Percentiles rank a stretch among this genome's conserved stretches.
These are phyloP conservation scores for Phoma sp. DNA, from an alignment of 2,329 filamentous ascomycete species.

Conservation along the genomic window DNA sequence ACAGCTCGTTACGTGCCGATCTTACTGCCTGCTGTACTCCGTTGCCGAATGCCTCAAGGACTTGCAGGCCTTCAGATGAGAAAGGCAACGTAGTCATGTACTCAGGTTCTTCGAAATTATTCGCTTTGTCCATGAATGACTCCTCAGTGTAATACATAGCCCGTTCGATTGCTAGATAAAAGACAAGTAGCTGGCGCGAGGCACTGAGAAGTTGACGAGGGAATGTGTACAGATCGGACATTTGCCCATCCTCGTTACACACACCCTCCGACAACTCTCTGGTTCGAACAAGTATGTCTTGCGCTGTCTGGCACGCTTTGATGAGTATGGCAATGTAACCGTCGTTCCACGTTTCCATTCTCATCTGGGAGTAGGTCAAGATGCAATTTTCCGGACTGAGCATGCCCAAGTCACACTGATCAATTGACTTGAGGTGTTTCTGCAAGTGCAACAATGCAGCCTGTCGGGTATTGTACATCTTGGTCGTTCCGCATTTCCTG, in stretches of 20 bases:
- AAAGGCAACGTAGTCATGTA: conserved; percentile 12
- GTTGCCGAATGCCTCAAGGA: conserved; percentile 27
- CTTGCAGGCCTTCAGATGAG: conserved; percentile 18
- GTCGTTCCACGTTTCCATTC: conserved; percentile 29
- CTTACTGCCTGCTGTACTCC: conserved; percentile 20
- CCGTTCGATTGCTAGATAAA: conserved; percentile 37
- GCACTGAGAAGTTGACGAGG: conserved; percentile 30
- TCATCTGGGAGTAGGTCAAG: conserved; percentile 23
- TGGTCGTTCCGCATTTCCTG: conserved; percentile 19
- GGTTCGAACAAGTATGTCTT: conserved; percentile 18
- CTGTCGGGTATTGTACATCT: conserved; percentile 18
- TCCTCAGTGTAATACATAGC: conserved; percentile 27
- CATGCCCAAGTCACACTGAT: not conserved
- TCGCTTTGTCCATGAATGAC: not conserved
- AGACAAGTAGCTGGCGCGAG: conserved; percentile 30
- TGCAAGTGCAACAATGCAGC: conserved; percentile 33
- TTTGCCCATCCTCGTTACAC: conserved; percentile 28
- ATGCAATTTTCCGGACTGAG: conserved; percentile 29
- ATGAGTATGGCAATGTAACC: conserved; percentile 24
- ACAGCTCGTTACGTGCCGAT: conserved; percentile 31
- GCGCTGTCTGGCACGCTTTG: conserved; percentile 17
- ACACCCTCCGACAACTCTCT: conserved; percentile 37
- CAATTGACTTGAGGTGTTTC: conserved; percentile 17
- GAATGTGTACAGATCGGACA: conserved; percentile 36
- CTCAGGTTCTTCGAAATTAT: not conserved